These are phyloP conservation scores for Lentinula sp. DNA, from an alignment of 768 basidiomycete species.

Conservation along the genomic window DNA sequence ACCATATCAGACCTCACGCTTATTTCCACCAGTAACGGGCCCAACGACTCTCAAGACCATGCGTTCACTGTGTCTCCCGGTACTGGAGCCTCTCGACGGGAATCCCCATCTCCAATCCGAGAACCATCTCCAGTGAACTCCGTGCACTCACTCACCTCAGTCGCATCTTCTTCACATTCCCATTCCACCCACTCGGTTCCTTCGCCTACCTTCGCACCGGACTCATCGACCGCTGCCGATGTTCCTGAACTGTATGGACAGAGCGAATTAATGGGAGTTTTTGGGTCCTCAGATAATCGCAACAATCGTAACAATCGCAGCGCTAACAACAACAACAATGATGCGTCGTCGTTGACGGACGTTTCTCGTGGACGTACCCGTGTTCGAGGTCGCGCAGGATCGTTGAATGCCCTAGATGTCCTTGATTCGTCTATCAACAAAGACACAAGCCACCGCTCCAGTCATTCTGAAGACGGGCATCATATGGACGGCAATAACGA, in stretches of 20 bases:
- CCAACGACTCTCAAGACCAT: not conserved
- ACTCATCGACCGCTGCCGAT: slow-evolving; percentile 49
- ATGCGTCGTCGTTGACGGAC: not conserved
- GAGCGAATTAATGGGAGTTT: slow-evolving; percentile 34
- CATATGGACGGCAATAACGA: not conserved
- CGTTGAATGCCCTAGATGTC: not conserved
- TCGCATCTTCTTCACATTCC: not conserved
- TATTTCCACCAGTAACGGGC: not conserved
- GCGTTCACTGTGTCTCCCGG: not conserved
- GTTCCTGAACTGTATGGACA: not conserved
- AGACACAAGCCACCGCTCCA: not conserved
- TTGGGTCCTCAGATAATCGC: slow-evolving; percentile 17
- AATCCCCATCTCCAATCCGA: not conserved
- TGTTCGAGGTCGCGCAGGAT: not conserved
- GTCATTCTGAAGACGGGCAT: not conserved
- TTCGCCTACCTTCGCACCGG: slow-evolving; percentile 58
- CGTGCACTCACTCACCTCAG: not conserved
- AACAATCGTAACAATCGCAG: not conserved
- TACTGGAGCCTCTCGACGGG: not conserved
- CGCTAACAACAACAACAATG: not conserved
- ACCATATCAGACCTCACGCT: too few species aligned
- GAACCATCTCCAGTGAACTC: not conserved
- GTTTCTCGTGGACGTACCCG: not conserved
- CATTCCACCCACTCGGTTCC: not conserved
- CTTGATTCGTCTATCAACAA: not conserved